Base-by-base conservation (phyloP, 768 basidiomycete genomes). In the Boletus tomentosulus region DNA sequence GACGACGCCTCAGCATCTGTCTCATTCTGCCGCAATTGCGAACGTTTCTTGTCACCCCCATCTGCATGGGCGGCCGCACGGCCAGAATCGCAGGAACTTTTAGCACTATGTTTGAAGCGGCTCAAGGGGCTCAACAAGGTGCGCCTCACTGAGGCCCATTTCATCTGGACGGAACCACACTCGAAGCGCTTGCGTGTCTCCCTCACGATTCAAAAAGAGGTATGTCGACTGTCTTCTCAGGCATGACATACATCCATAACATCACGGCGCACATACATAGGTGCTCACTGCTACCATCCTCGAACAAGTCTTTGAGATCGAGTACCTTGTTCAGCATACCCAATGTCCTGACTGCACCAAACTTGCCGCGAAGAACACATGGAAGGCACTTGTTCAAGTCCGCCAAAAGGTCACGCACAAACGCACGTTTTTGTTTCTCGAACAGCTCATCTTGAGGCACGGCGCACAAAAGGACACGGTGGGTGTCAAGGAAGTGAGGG, bases 111-210 rank as follows among this genome's bases (percentile, higher is more conserved):
- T 70, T 74, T 99, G 54, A 92, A 90, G 68, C 96, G 95, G 70
- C 83, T 98, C 63, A 96, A 95, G 67, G 94, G 94, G 3, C 77
- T 98, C 24, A 87, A 84, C 63, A 95, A 92, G 76, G 93, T 98
- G 27, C 89, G 96, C 46, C 73, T 99, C 41, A 95, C 97, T n/a
- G 96, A 98, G 57, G 97, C 97, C 2, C 91, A 93, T 58, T 98
- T 98, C 70, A 92, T 98, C 64, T 99, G 97, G 97, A 99, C 97
- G 22, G 97, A 99, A 66, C 97, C 97, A 3, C 96, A 99, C 73
- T 94, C 91, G 37, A 94, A 95, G 66, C 82, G 97, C 35, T 70
- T 98, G 57, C 82, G 92, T 45, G 85, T 99, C 51, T 96, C 96
- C 50, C 74, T 99, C 63, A 97, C 96, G 0, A 94, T 99, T 57